Conservation (phyloP, 495 filamentous ascomycete genomes). For the Talaromyces thailandensis region DNA sequence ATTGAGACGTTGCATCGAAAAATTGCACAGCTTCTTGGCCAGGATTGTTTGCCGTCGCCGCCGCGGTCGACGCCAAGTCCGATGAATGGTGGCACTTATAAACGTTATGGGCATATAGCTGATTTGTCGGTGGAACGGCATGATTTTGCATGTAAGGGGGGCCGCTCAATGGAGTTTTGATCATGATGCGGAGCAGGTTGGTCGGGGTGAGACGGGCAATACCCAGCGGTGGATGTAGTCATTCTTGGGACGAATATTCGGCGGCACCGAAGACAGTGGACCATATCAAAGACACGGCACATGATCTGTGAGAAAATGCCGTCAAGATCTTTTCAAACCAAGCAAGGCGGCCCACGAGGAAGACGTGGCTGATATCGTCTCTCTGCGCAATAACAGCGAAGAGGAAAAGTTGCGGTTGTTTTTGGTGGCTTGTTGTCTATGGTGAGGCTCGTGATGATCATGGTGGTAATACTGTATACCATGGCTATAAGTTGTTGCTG, state of each 20-base stretch:
- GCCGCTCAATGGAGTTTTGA: neutral
- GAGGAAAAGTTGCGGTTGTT: neutral
- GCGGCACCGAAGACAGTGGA: too few species aligned
- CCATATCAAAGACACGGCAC: neutral
- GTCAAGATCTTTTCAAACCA: neutral
- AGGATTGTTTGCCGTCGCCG: neutral
- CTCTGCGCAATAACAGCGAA: neutral
- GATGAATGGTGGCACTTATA: neutral
- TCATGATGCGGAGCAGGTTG: neutral
- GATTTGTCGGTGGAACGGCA: neutral
- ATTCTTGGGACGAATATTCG: neutral
- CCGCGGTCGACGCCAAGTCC: neutral
- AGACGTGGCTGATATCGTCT: neutral
- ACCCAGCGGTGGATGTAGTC: neutral
- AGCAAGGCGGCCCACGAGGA: neutral
- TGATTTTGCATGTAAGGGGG: neutral
- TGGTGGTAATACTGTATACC: neutral
- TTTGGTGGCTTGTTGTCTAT: neutral
- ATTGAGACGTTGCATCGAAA: constrained; percentile 2
- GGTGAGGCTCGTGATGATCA: neutral
- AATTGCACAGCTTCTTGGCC: constrained; percentile 4
- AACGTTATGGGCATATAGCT: neutral
- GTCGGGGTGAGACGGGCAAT: neutral
- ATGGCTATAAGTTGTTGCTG: neutral
- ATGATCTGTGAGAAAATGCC: neutral